These are phyloP conservation scores for Cladosporium colombiae DNA, from an alignment of 2,329 filamentous ascomycete species.

Conservation along the genomic window DNA sequence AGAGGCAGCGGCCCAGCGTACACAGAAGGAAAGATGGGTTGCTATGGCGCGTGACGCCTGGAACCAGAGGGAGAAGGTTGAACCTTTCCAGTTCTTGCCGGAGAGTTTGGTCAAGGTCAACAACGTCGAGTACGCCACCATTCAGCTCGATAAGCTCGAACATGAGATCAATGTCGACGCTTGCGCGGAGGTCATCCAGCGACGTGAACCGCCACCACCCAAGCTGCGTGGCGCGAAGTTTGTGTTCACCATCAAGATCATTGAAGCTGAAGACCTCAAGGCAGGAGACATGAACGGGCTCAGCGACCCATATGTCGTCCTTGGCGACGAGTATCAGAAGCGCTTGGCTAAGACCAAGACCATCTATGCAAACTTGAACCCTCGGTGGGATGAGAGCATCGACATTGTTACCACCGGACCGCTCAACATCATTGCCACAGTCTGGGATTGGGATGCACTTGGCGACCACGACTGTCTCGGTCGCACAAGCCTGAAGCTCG, in stretches of 20 bases:
- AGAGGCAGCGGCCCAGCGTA: constrained; percentile 72
- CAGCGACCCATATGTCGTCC: constrained; percentile 95
- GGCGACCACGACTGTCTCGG: constrained; percentile 98
- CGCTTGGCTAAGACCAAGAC: constrained; percentile 92
- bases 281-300: constrained; percentile 94
- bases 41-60: constrained; percentile 92
- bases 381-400: constrained; percentile 94
- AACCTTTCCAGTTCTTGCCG: constrained; percentile 94
- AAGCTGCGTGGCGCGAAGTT: constrained; percentile 73
- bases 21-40: constrained; percentile 88
- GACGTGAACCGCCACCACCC: constrained; percentile 71
- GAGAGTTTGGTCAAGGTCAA: constrained; percentile 98
- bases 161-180: constrained; percentile 86
- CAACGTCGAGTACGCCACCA: constrained; percentile 92
- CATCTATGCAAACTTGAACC: constrained; percentile 85
- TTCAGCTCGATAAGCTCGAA: constrained; percentile 88
- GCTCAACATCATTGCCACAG: constrained; percentile 91
- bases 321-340: constrained; percentile 97
- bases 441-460: constrained; percentile 98
- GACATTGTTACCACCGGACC: constrained; percentile 92
- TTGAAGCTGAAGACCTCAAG: constrained; percentile 95
- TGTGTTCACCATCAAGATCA: constrained; percentile 97
- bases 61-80: constrained; percentile 86
- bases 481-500: constrained; percentile 94
- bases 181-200: constrained; percentile 79